These are phyloP conservation scores for Blastobotrys americana DNA, from an alignment of 805 yeast genomes.

Conservation along the genomic window DNA sequence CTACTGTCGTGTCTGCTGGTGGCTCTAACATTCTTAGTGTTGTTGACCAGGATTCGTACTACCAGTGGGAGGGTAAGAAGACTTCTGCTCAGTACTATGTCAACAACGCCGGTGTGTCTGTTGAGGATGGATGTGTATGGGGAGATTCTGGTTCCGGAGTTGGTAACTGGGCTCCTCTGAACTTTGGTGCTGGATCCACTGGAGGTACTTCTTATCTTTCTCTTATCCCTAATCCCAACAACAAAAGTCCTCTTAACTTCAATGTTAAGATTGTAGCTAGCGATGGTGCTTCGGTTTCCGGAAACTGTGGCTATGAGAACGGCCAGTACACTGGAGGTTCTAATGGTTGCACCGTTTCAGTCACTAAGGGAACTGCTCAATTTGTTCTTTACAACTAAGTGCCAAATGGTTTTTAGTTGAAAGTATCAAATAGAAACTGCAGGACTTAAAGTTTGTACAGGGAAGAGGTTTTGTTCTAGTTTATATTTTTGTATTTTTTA, in stretches of 20 bases:
- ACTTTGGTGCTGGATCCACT: slow-evolving; percentile 85
- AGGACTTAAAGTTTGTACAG: too few relatives aligned
- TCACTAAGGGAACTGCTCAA: slow-evolving; percentile 73
- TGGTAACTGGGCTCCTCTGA: slow-evolving; percentile 98
- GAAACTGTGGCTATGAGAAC: slow-evolving; percentile 72
- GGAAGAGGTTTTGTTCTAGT: neutral
- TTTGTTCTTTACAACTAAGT: slow-evolving; percentile 58
- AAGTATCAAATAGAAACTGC: neutral
- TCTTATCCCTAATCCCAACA: slow-evolving; percentile 93
- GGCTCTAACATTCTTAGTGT: slow-evolving; percentile 59
- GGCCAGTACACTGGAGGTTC: slow-evolving; percentile 70
- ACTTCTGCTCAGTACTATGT: slow-evolving; percentile 97
- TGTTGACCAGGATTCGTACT: slow-evolving; percentile 72
- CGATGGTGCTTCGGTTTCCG: slow-evolving; percentile 54
- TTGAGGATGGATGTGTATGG: slow-evolving; percentile 93
- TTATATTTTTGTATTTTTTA: slow-evolving; percentile 1
- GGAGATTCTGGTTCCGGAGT: slow-evolving; percentile 68
- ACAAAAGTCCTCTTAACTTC: slow-evolving; percentile 57
- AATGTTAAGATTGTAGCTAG: slow-evolving; percentile 73
- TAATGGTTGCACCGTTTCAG: slow-evolving; percentile 92
- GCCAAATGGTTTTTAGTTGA: neutral
- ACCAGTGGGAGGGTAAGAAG: slow-evolving; percentile 67
- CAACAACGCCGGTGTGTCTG: slow-evolving; percentile 89
- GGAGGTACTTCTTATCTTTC: slow-evolving; percentile 73
- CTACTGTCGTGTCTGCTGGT: slow-evolving; percentile 76